Percentiles rank a stretch among this genome's conserved stretches.
Evolutionary conservation across 73 alveolate species (phyloP).

Genomic region (Tetrahymena malaccensis): DNA sequence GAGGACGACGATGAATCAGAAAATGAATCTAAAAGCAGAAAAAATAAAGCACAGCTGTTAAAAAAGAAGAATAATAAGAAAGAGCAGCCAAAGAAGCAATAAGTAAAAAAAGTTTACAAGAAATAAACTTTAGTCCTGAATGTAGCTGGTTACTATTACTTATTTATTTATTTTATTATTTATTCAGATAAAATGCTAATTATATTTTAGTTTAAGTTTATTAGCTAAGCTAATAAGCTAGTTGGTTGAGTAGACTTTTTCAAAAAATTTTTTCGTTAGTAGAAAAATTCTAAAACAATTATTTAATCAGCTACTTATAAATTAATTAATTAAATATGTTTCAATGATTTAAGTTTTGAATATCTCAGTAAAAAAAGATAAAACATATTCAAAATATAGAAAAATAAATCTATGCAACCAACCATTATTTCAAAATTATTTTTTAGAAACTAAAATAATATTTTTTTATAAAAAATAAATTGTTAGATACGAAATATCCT

Average conservation of each 20-base stretch:
- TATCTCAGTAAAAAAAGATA: neutral
- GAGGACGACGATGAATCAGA: neutral
- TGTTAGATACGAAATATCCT: slow-evolving; percentile 53
- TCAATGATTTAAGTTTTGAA: neutral
- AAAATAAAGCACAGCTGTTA: neutral
- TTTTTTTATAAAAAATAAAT: too few species aligned
- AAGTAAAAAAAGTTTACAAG: neutral
- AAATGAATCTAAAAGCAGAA: neutral
- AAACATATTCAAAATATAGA: too few species aligned
- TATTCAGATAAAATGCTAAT: neutral
- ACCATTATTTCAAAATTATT: too few species aligned
- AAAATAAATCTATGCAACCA: too few species aligned
- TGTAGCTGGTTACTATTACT: neutral
- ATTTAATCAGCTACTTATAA: neutral
- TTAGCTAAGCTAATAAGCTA: neutral
- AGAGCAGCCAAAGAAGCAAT: neutral
- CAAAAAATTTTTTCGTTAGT: too few species aligned
- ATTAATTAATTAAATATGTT: too few species aligned
- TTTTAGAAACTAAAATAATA: too few species aligned
- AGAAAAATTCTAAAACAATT: neutral
- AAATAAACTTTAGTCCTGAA: neutral
- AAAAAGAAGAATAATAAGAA: neutral
- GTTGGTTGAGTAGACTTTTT: neutral
- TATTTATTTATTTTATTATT: neutral
- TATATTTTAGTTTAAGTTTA: neutral